Evolutionary conservation across 176 grass and related monocot species (phyloP).

Genomic region (Lolium perenne): DNA sequence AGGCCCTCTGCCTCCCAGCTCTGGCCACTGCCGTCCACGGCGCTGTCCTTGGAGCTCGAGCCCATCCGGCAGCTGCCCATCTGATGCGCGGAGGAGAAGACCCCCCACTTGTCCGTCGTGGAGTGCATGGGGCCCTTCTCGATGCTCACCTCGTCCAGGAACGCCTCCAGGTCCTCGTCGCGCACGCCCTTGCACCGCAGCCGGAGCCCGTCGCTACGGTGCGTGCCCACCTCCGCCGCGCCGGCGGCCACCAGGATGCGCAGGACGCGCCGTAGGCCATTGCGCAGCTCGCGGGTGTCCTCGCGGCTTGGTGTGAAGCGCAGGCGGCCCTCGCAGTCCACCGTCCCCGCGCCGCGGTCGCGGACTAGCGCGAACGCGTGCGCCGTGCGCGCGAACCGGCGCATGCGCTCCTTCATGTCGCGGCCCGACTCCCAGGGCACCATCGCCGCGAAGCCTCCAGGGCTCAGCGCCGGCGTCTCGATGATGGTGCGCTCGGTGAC

Average conservation of each 20-base stretch:
- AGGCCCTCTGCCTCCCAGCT: constrained; percentile 83
- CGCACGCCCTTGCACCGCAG: constrained; percentile 63
- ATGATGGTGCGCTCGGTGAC: constrained; percentile 63
- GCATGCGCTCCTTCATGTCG: constrained; percentile 85
- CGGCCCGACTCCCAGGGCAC: constrained; percentile 68
- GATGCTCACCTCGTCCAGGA: constrained; percentile 63
- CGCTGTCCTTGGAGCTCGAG: constrained; percentile 45
- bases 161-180: constrained; percentile 63
- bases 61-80: constrained; percentile 94
- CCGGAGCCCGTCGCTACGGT: constrained; percentile 73
- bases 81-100: constrained; percentile 75
- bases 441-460: constrained; percentile 58
- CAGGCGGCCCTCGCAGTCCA: constrained; percentile 57
- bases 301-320: constrained; percentile 33
- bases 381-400: constrained; percentile 63
- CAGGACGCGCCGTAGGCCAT: constrained; percentile 55
- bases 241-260: constrained; percentile 77
- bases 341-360: constrained; percentile 62
- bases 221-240: constrained; percentile 76
- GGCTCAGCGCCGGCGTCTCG: constrained; percentile 72
- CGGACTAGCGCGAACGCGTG: constrained; percentile 71
- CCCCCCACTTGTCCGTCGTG: constrained; percentile 43
- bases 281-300: constrained; percentile 65
- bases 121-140: constrained; percentile 60
- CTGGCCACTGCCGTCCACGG: constrained; percentile 68